These are phyloP conservation scores for Solanum tarijense DNA, from an alignment of 257 asterid genomes.

Conservation along the genomic window DNA sequence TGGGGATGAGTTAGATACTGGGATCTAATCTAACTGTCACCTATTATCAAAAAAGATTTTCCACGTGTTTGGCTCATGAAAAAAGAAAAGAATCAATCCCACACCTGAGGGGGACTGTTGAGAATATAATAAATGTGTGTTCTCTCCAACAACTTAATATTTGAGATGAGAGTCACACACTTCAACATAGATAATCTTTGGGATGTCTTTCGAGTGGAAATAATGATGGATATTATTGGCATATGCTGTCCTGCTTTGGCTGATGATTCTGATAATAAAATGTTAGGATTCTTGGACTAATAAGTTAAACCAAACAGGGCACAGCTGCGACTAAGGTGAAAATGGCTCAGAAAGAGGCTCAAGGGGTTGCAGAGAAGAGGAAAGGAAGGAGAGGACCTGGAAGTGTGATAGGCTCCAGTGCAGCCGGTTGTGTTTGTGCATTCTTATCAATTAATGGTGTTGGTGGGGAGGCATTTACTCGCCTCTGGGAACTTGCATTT, in stretches of 20 bases:
- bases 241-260: not conserved
- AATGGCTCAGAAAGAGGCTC: conserved; percentile 95
- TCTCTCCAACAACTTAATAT: not conserved
- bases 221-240: not conserved
- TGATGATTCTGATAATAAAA: not conserved
- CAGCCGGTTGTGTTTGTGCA: conserved; percentile 90
- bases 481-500: conserved; percentile 79
- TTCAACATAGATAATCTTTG: not conserved
- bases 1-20: not conserved
- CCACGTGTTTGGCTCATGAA: not conserved
- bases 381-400: conserved; percentile 95
- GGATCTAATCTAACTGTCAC: not conserved
- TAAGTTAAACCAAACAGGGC: conserved; percentile 44
- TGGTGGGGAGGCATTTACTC: conserved; percentile 57
- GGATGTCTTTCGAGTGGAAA: not conserved
- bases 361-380: conserved; percentile 93
- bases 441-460: conserved; percentile 53
- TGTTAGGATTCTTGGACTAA: not conserved
- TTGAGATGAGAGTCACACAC: not conserved
- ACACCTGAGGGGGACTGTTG: not conserved
- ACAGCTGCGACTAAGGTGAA: conserved; percentile 89
- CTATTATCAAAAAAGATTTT: not conserved
- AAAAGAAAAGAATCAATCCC: not conserved
- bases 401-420: conserved; percentile 96
- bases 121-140: not conserved